Base-by-base conservation (phyloP, 2,329 filamentous ascomycete genomes). In the Allantophomopsis cytisporea region DNA sequence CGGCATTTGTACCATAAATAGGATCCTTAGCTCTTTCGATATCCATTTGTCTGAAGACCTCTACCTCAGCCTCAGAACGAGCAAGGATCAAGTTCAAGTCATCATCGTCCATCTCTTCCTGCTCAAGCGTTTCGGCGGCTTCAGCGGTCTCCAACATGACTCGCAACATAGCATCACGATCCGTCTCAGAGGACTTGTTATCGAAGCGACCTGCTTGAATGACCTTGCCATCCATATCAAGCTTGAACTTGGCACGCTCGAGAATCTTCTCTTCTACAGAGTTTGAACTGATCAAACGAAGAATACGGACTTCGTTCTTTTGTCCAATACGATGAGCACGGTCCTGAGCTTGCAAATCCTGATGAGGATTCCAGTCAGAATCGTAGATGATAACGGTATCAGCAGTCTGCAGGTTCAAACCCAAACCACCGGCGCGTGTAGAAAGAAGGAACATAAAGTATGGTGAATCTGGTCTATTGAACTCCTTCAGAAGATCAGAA, bases 381-480 rank as follows among this genome's bases (percentile, higher is more conserved):
- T 98, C 91, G 63, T 95, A 98, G 55, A 98, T 98, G 61, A 98
- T 95, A 65, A 98, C 91, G 1, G 91, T 98, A 61, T 98, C 91
- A 33, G 91, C 91, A 35, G 89, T 95, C 62, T 98, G 91, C 59
- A 98, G 61, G 55, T 98, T 98, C 49, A 98, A 73, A 71, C 91
- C 91, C 10, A 98, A 73, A 74, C 91, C 91, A 80, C 91, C 91
- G 45, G 91, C 91, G 69, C 91, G 89, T 17, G 91, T 98, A 3
- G 91, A 98, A n/a, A 98, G 75, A 60, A 98, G 63, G 68, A 98
- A 98, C 65, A 93, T 94, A 61, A 96, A 95, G 61, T 95, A 96
- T 5, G 85, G 83, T 5, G 91, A 98, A 46, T 82, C 61, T 0
- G 88, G 87, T 1, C 78, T 80, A 56, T 98, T 98, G 71, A 96